Base-by-base conservation (phyloP, 495 filamentous ascomycete genomes). In the Melanomma pulvis-pyrius region DNA sequence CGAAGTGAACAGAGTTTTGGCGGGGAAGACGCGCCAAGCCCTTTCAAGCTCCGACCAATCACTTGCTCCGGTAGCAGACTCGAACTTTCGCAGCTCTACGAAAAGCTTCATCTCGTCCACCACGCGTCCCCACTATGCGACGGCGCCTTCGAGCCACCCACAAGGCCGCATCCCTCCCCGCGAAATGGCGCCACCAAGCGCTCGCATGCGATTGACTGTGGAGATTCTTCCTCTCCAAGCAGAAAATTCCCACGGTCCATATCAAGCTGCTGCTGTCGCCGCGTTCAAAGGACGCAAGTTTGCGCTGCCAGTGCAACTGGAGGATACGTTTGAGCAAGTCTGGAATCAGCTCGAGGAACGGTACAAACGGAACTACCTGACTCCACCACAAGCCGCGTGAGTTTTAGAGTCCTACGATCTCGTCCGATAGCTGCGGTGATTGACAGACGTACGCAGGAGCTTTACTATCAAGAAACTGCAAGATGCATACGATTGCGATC, bases 381-480 rank as follows among this genome's bases (percentile, higher is more conserved):
- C 25, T 30, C 50, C 59, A 12, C 9, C 9, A 6, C 53, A 71
- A 50, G 64, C 68, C 12, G 26, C 57, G 71, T 73, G 46, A 63
- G 70, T 59, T 30, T 28, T 39, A 56, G 12, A 15, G 19, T 50
- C 11, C 17, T 8, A 19, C 22, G 15, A n/a, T 41, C 22, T 56
- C 15, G 12, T 48, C 17, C 8, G 19, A 41, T 2, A 49, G 22
- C 22, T 21, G 19, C 49, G 15, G 30, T n/a, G 5, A 70, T 46
- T 74, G 24, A 74, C 56, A 36, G 41, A 21, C 28, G 12, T 22
- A 21, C 25, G 24, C 34, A 74, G 72, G 55, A 25, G 28, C 19
- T 74, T 74, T 51, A 63, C 48, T 21, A 74, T 74, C 32, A 67
- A 71, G 55, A 68, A 68, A 30, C 29, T 74, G 13, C 72, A 70